Conservation (phyloP, 352 stramenopile species). For the Blastocystis sp. region DNA sequence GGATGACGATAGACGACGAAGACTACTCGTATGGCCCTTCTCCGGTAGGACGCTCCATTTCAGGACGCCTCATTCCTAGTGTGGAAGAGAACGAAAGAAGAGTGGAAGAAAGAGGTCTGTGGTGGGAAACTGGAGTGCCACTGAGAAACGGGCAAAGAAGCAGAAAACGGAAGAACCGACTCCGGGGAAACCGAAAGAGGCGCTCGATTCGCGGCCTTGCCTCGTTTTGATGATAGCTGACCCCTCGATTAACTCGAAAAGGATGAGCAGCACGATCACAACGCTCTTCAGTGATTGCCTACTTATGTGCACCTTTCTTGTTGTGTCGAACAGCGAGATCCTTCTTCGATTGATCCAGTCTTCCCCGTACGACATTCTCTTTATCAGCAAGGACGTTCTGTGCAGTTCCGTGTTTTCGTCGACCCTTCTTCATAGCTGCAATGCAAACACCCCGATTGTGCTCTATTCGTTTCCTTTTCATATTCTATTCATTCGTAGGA, state of each 20-base stretch:
- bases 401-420: neutral
- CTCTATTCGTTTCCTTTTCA: slow-evolving; percentile 15
- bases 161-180: neutral
- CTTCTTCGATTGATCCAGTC: neutral
- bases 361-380: slow-evolving; percentile 37
- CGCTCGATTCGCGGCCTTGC: slow-evolving; percentile 25
- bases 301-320: slow-evolving; percentile 41
- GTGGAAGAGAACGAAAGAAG: neutral
- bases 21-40: neutral
- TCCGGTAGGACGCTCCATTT: too few relatives aligned
- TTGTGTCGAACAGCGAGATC: slow-evolving; percentile 24
- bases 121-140: neutral
- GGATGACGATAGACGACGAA: neutral
- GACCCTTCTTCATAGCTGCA: neutral
- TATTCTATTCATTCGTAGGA: neutral
- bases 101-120: neutral
- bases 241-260: slow-evolving; percentile 12
- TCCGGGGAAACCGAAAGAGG: neutral
- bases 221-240: slow-evolving; percentile 41
- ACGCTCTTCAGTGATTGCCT: slow-evolving; percentile 45
- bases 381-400: slow-evolving; percentile 3
- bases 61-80: neutral
- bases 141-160: neutral
- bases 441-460: slow-evolving; percentile 20
- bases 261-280: slow-evolving; percentile 26